Evolutionary conservation across 176 grass and related monocot genomes (phyloP).

Genomic region (Cymbopogon citratus): DNA sequence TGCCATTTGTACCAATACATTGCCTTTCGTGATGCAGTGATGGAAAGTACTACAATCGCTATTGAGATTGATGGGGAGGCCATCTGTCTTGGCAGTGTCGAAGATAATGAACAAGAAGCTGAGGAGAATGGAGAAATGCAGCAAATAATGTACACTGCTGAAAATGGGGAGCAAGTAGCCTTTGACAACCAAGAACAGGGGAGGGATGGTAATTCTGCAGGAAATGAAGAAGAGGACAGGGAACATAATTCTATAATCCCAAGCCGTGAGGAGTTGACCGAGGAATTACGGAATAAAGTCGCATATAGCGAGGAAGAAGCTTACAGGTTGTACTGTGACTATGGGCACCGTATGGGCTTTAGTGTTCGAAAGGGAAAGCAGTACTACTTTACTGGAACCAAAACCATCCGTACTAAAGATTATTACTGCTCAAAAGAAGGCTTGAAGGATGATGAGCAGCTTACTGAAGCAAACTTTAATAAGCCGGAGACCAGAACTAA

Average conservation of each 20-base stretch:
- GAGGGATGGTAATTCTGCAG: slow-evolving; percentile 16
- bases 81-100: slow-evolving; percentile 51
- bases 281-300: slow-evolving; percentile 59
- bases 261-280: slow-evolving; percentile 58
- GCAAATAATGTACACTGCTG: slow-evolving; percentile 34
- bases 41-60: slow-evolving; percentile 58
- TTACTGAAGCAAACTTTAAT: slow-evolving; percentile 62
- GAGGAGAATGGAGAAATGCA: slow-evolving; percentile 36
- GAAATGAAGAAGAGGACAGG: slow-evolving; percentile 30
- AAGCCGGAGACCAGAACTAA: slow-evolving; percentile 71
- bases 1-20: neutral
- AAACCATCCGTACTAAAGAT: slow-evolving; percentile 68
- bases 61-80: slow-evolving; percentile 74
- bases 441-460: slow-evolving; percentile 66
- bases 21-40: slow-evolving; percentile 33
- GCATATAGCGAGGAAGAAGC: slow-evolving; percentile 82
- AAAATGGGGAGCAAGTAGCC: slow-evolving; percentile 28
- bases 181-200: slow-evolving; percentile 32
- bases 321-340: slow-evolving; percentile 72
- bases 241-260: slow-evolving; percentile 40
- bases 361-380: slow-evolving; percentile 81
- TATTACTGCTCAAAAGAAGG: slow-evolving; percentile 95
- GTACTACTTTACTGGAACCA: slow-evolving; percentile 76
- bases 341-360: slow-evolving; percentile 76
- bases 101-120: slow-evolving; percentile 39